Conservation (phyloP, 331 rosid species). For the Quercus lobata region DNA sequence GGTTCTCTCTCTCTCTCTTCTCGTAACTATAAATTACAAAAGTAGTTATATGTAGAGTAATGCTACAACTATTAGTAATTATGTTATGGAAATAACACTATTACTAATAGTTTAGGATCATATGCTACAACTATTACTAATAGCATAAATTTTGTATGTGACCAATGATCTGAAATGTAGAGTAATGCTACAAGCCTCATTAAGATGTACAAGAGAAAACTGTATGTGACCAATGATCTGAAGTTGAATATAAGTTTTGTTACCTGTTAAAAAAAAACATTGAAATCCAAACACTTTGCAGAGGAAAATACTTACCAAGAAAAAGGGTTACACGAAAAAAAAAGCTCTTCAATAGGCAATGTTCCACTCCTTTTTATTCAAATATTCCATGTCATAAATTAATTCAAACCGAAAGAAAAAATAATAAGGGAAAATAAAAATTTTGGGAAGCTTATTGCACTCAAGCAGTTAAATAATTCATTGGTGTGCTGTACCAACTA, state of each 20-base stretch:
- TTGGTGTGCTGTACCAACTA: not conserved
- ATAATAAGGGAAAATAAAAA: not conserved
- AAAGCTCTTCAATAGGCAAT: not conserved
- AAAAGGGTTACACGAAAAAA: not conserved
- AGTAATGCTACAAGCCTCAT: too few species aligned
- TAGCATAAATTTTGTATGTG: too few species aligned
- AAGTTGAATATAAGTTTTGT: not conserved
- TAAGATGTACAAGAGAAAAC: too few species aligned
- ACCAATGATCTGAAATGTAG: too few species aligned
- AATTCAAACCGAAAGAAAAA: not conserved
- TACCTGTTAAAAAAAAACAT: not conserved
- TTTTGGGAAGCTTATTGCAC: not conserved
- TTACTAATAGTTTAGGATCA: too few species aligned
- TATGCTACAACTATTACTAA: too few species aligned
- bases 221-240: not conserved
- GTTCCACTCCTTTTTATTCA: not conserved
- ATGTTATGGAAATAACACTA: not conserved
- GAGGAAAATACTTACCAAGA: not conserved
- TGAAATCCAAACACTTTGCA: not conserved
- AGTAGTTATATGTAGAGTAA: not conserved
- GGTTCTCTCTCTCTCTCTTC: slow-evolving; percentile 40
- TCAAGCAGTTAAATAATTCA: not conserved
- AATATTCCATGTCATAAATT: not conserved
- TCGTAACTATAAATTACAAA: not conserved
- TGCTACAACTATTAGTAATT: not conserved